Percentiles rank a stretch among this genome's conserved stretches.
Evolutionary conservation across 371 early-diverging fungal genomes (phyloP).

Genomic region (Apophysomyces variabilis): DNA sequence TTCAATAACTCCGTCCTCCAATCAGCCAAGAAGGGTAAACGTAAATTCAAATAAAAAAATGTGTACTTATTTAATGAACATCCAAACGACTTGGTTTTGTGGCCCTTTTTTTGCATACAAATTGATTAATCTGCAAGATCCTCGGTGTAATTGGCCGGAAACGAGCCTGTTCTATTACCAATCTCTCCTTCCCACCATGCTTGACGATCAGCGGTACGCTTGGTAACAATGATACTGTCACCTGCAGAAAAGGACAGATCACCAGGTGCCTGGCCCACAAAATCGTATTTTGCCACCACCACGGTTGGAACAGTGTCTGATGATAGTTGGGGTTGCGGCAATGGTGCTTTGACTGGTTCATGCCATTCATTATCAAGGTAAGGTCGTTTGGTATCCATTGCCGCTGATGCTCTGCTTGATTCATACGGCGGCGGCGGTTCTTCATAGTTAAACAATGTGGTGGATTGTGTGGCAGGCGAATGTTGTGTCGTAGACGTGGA

Average conservation of each 20-base stretch:
- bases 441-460: constrained; percentile 3
- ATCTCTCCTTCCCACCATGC: constrained; percentile 84
- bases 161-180: constrained; percentile 61
- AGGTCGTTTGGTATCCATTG: constrained; percentile 11
- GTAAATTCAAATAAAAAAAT: not conserved
- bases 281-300: constrained; percentile 77
- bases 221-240: constrained; percentile 74
- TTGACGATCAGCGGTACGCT: constrained; percentile 60
- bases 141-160: constrained; percentile 49
- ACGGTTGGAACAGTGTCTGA: constrained; percentile 22
- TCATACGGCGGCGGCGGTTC: constrained; percentile 23
- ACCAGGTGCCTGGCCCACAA: constrained; percentile 61
- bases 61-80: constrained; percentile 4
- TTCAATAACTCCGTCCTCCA: not conserved
- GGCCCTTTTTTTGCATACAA: not conserved
- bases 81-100: not conserved
- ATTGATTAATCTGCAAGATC: constrained; percentile 15
- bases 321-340: not conserved
- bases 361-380: not conserved
- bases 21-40: not conserved
- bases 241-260: constrained; percentile 77
- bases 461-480: not conserved
- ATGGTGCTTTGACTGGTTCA: not conserved
- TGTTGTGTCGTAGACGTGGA: constrained; percentile 11
- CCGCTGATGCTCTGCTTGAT: constrained; percentile 6